A percentile compares a stretch with the other conserved stretches of the same genome.
Evolutionary conservation across 768 basidiomycete genomes (phyloP).

Genomic region (Xerocomus spinulosus): DNA sequence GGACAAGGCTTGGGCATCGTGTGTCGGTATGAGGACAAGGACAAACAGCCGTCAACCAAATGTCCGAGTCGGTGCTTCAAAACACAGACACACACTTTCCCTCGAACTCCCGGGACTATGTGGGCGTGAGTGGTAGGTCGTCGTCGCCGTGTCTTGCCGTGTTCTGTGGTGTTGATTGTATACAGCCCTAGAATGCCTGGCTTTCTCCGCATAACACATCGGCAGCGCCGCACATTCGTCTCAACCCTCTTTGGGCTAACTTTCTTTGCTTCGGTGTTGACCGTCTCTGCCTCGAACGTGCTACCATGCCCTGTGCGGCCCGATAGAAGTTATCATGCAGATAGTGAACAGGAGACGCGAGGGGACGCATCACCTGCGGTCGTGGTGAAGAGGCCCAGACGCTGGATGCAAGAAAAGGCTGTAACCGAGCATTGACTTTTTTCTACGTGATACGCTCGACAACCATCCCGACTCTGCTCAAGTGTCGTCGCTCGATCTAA

Average conservation of each 20-base stretch:
- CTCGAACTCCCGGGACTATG: conserved; percentile 20
- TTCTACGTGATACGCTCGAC: background rate
- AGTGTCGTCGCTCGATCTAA: background rate
- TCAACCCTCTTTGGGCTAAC: conserved; percentile 79
- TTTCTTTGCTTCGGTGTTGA: conserved; percentile 71
- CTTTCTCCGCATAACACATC: conserved; percentile 52
- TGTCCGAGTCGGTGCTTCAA: background rate
- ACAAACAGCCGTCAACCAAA: conserved; percentile 25
- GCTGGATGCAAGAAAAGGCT: conserved; percentile 78
- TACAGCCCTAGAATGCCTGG: conserved; percentile 56
- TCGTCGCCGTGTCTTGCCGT: background rate
- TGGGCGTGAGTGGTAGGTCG: conserved; percentile 21
- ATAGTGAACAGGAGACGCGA: conserved; percentile 37
- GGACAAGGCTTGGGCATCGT: conserved; percentile 30
- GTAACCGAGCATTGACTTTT: conserved; percentile 13
- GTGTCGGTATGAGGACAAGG: background rate
- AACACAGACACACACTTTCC: background rate
- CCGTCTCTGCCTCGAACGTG: conserved; percentile 74
- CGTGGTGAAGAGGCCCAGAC: conserved; percentile 58
- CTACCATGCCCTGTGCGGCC: conserved; percentile 76
- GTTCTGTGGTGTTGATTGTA: conserved; percentile 40
- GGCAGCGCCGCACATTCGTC: conserved; percentile 65
- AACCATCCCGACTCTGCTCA: background rate
- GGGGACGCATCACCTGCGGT: conserved; percentile 34
- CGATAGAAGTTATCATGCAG: conserved; percentile 54